Base-by-base conservation (phyloP, 2,329 filamentous ascomycete genomes). In the Phaeosphaeriaceae sp. region DNA sequence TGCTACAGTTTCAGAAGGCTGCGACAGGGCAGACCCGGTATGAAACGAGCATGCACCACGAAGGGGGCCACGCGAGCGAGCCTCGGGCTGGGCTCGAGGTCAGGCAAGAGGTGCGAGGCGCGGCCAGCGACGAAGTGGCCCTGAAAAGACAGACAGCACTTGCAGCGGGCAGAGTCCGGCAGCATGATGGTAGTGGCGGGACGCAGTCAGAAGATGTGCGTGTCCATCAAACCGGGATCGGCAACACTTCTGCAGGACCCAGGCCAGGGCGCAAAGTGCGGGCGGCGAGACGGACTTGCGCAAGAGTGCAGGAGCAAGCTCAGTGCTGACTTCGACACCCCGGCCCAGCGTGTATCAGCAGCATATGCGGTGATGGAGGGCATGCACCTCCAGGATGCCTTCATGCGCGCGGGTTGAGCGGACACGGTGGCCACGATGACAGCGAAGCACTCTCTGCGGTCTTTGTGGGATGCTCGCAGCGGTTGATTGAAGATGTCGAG, bases 1-100 rank as follows among this genome's bases (percentile, higher is more conserved):
- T 69, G 70, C 64, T 70, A 70, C 68, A 65, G 69, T 74, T 72
- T 73, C 70, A 74, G 65, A 47, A 51, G 19, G 40, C 46, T 57
- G 55, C 59, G 56, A 53, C 63, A 70, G 58, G 66, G 64, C 55
- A 65, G 62, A 62, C 66, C 70, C 63, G 60, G 63, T 2, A 56
- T 67, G 63, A 68, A 63, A 69, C 69, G 62, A 53, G 46, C 53
- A 22, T 45, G 22, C 52, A 36, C 48, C 52, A 47, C 36, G 56
- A 51, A 44, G 25, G 36, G 49, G 53, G 31, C 48, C 41, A 46
- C 50, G 51, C 46, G 50, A 54, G 51, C 44, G 25, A 52, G 25
- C 20, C 36, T 46, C 27, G 50, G 36, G 40, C 45, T 22, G 25
- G 49, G 54, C 45, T 58, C 31, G 51, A 54, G 31, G 51, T 48